Conservation (phyloP, 1,284 basidiomycete genomes). For the Ceratobasidium sp. region DNA sequence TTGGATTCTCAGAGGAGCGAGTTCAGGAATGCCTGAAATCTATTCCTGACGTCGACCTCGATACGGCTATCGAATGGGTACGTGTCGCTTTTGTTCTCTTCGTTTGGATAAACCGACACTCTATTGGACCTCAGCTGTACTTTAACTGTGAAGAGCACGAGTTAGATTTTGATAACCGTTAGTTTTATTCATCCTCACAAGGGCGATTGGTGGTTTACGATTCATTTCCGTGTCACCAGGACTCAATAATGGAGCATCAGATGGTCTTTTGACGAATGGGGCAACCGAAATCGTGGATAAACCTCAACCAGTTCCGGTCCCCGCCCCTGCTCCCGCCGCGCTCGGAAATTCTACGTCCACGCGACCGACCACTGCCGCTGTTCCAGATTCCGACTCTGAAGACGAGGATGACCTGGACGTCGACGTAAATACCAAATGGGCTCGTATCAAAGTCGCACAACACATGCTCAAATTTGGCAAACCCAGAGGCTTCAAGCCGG, state of each 20-base stretch:
- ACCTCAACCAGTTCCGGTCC: constrained; percentile 1
- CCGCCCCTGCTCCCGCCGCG: constrained; percentile 2
- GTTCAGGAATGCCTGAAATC: constrained; percentile 72
- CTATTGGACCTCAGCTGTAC: constrained; percentile 62
- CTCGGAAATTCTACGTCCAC: constrained; percentile 9
- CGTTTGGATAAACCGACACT: constrained; percentile 1
- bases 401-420: constrained; percentile 48
- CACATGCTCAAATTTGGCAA: constrained; percentile 33
- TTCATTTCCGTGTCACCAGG: not conserved
- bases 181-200: constrained; percentile 42
- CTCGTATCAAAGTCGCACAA: constrained; percentile 15
- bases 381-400: constrained; percentile 20
- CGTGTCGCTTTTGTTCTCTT: constrained; percentile 44
- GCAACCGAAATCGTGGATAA: constrained; percentile 8
- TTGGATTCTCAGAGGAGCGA: constrained; percentile 79
- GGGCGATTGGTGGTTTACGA: not conserved
- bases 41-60: constrained; percentile 75
- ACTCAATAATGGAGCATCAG: not conserved
- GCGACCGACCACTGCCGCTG: not conserved
- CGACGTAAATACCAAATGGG: constrained; percentile 47
- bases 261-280: not conserved
- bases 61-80: constrained; percentile 94
- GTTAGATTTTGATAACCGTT: constrained; percentile 51
- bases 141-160: constrained; percentile 72
- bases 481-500: constrained; percentile 25